Evolutionary conservation across 2,329 filamentous ascomycete species (phyloP), one percentile per base, ranked within the genome.

Genomic region (Colletotrichum lupini): DNA sequence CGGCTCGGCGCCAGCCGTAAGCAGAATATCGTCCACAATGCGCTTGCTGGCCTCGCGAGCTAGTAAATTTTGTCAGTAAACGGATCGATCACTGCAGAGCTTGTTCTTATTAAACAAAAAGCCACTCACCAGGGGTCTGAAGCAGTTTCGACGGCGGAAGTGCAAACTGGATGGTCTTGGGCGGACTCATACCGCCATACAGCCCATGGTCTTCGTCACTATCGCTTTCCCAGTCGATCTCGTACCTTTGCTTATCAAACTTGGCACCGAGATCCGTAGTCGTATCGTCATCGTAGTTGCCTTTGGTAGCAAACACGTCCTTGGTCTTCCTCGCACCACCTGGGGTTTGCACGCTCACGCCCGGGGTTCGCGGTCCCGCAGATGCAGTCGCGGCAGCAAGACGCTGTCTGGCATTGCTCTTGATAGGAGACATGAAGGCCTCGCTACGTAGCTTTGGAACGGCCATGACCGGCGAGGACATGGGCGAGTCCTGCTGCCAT

Each of bases 111-210:
- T 9, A 2, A 24, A 5, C 7, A 35, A 32, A 30, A 19, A 3
- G 9, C 22, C 22, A 75, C 90, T 80, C 83, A 93, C 92, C 92
- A 75, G 94, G 94, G 61, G 94, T 97, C 81, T 95, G 94, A 80
- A 96, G 82, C 26, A 97, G 84, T 79, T 93, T 92, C 53, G 92
- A 93, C 66, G 93, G 92, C 63, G 93, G 93, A 60, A 97, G 84
- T 57, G 93, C 92, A 81, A 97, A 97, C 79, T 95, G 93, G 73
- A 97, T 95, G 12, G 94, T 97, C 86, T 98, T 98, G 0, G 97
- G 97, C 32, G 97, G 97, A 79, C 94, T 98, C 83, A 95, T 92
- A 6, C 92, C 94, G 7, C 89, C 89, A 72, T 93, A 92, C 6
- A 90, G 79, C 55, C 87, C 90, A 28, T 87, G 87, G 52, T 90